Evolutionary conservation across 148 eudicot species (phyloP), one percentile per base, ranked within the genome.

Genomic region (Chenopodium album): DNA sequence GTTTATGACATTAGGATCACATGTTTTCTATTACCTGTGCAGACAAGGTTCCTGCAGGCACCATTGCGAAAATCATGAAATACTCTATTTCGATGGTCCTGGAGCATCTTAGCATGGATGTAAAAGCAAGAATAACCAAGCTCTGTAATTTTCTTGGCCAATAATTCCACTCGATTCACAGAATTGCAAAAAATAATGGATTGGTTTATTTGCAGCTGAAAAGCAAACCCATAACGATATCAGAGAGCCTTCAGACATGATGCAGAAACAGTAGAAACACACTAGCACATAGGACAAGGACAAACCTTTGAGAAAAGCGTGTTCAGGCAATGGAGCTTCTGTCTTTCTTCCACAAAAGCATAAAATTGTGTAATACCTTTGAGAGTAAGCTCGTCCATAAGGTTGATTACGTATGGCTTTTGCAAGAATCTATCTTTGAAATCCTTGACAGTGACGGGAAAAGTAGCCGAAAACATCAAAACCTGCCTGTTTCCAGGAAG

Each of bases 41-140:
- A 94, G 41, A 94, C 98, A 89, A 94, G 98, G 83, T 94, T 94
- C 83, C 98, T 86, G 88, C 97, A 94, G 77, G 98, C 98, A 73
- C 98, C 97, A 80, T 92, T 94, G 46, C 98, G 97, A 80, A 94
- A 94, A 82, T 94, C 97, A 81, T 92, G 98, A 78, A 94, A 94
- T 28, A 94, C 98, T 90, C 98, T 88, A 83, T 94, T 94, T 31
- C 98, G 90, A 63, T 94, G 98, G 83, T 94, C 97, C 83, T 94
- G 98, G 75, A 94, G 90, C 98, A 94, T 94, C 86, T 94, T 94
- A 50, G 98, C 98, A 90, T 94, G 98, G 82, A 94, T 94, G 81
- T 94, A 94, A 88, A 94, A 92, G 85, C 98, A 94, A 54, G 98
- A 94, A 85, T 89, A 94, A 67, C 97, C 98, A 81, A 94, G 93